Conservation (phyloP, 2,329 filamentous ascomycete genomes). For the Aspergillus sp. region DNA sequence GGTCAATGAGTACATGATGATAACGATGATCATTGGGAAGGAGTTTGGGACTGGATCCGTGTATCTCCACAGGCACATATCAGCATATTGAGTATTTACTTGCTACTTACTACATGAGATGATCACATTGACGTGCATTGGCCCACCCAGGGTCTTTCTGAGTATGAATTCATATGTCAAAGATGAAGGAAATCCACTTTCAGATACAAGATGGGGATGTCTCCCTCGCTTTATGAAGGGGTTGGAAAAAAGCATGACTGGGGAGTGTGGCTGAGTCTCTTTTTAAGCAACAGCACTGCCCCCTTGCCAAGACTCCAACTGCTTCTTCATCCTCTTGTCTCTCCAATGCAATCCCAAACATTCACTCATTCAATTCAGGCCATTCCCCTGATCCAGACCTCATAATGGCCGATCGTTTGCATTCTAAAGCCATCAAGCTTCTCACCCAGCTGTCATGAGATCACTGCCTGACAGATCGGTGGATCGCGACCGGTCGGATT, state of each 20-base stretch:
- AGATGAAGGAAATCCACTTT: neutral
- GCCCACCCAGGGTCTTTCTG: too few species aligned
- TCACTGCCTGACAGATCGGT: too few species aligned
- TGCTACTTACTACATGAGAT: neutral
- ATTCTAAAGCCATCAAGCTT: too few species aligned
- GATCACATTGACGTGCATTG: neutral
- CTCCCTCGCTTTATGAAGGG: neutral
- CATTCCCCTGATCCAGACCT: too few species aligned
- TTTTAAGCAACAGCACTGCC: neutral
- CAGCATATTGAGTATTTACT: too few species aligned
- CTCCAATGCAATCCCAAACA: neutral
- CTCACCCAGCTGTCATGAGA: too few species aligned
- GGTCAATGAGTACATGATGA: neutral
- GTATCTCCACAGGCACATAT: neutral
- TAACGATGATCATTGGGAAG: neutral
- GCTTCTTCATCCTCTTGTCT: neutral
- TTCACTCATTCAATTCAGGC: neutral
- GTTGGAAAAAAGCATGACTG: neutral
- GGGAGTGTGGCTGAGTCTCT: slow-evolving; percentile 2
- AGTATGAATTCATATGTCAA: too few species aligned
- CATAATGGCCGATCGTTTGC: neutral
- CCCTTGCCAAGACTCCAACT: neutral
- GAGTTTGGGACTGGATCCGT: neutral
- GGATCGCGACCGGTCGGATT: too few species aligned
- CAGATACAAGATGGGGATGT: neutral